Evolutionary conservation across 1,284 basidiomycete species (phyloP), one percentile per base, ranked within the genome.

Genomic region (Ustilago hordei): DNA sequence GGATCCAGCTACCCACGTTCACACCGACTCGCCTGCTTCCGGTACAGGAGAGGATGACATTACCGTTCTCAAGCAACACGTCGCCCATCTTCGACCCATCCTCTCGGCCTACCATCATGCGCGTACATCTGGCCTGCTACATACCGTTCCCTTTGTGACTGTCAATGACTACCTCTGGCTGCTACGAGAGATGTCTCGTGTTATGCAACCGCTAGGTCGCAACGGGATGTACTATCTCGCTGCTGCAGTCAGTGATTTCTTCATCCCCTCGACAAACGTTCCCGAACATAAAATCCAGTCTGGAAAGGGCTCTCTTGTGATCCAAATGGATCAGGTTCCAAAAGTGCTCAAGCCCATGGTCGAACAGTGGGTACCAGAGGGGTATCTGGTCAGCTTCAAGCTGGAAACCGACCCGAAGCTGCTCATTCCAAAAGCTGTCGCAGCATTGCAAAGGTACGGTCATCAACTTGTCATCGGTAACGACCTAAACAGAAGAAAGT

Each of bases 281-380:
- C 93, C 94, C 2, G 94, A 95, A 87, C 96, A 99, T 88, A 99
- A 99, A 88, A 98, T 99, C 53, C 96, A 99, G 86, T 97, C 94
- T 0, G 93, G 93, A 23, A 95, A 96, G 85, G 85, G 85, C 2
- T 95, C 93, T 75, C 87, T 99, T 39, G 90, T 92, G 48, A 93
- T 99, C 73, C 95, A 98, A 86, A 98, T 99, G 95, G 96, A 99
- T 86, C 95, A 98, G 86, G 95, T 98, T 1, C 96, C 97, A 8
- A 99, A 99, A 87, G 92, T 98, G 43, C 88, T 99, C 53, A 93
- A 93, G 86, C 92, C 94, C 0, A 89, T 99, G 87, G 95, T 98
- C 3, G 91, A 93, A 58, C 92, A 98, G 85, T 99, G 96, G 97
- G 92, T 92, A 0, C 91, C 91, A 1, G 91, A 94, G 62, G 95